phyloP scores from a whole-genome alignment of 2,329 filamentous ascomycete species.

The Ceratocystis cubensis region DNA sequence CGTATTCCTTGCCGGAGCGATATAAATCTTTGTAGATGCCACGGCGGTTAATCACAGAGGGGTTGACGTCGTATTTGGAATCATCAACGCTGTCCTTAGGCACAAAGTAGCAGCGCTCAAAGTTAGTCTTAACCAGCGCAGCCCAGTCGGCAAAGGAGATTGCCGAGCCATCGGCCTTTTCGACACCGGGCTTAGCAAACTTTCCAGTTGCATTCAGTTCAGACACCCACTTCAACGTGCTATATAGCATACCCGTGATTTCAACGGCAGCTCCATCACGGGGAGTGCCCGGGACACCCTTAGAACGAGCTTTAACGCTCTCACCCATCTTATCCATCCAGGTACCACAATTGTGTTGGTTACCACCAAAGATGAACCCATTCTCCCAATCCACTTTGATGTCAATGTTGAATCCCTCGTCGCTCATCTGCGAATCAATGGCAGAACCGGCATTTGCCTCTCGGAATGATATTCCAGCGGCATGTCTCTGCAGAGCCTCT shows the following conservation, averaged over 20 bases:
- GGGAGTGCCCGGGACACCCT: conserved; percentile 90
- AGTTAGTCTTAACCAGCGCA: conserved; percentile 63
- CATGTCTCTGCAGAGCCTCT: conserved; percentile 85
- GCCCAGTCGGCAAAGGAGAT: conserved; percentile 74
- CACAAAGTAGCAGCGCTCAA: conserved; percentile 86
- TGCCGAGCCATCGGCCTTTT: conserved; percentile 43
- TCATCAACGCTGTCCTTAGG: conserved; percentile 60
- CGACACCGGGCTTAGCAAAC: conserved; percentile 63
- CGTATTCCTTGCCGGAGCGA: conserved; percentile 84
- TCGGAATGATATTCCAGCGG: conserved; percentile 76
- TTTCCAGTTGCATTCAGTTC: conserved; percentile 53
- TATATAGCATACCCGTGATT: conserved; percentile 88
- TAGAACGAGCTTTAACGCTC: conserved; percentile 76
- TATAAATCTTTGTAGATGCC: conserved; percentile 98
- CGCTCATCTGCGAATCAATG: conserved; percentile 85
- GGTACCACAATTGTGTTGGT: conserved; percentile 87
- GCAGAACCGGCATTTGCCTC: conserved; percentile 85
- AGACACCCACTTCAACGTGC: conserved; percentile 69
- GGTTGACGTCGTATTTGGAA: conserved; percentile 64
- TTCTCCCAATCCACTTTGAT: conserved; percentile 84
- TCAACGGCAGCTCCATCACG: conserved; percentile 91
- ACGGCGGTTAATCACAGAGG: conserved; percentile 68
- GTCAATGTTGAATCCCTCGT: conserved; percentile 83
- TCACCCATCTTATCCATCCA: conserved; percentile 99
- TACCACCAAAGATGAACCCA: conserved; percentile 87